Evolutionary conservation across 2,329 filamentous ascomycete species (phyloP), one percentile per base, ranked within the genome.

Genomic region (Xenoacremonium recifei): DNA sequence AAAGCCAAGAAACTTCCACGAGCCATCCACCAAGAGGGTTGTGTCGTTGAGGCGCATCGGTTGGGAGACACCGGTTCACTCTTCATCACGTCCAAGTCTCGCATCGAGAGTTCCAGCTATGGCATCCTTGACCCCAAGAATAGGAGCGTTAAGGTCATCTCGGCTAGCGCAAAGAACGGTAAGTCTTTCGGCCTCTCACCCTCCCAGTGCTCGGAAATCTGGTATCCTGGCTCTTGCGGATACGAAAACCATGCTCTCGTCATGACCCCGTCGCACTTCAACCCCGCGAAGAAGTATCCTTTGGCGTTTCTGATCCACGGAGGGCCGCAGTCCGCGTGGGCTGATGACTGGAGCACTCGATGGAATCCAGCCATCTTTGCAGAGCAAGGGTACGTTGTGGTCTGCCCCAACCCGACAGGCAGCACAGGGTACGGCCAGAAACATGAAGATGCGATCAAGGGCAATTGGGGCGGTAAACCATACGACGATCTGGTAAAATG

Each of bases 311-410:
- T 91, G 31, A 87, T 95, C 48, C 89, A 95, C 58, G 89, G 89
- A 40, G 89, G 89, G 0, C 89, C 89, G 0, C 87, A 93, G 62
- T 80, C 83, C 17, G 80, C 87, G 0, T 92, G 87, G 84, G 69
- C 65, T 21, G 85, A 93, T 57, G 72, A 76, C 20, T 95, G 89
- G 87, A 85, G 79, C 61, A 89, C 84, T 3, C 75, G 89, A 15
- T 95, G 89, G 89, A 95, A 95, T 60, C 85, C 87, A 2, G 87
- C 87, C 45, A 77, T 92, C 9, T 95, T 89, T 59, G 89, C 89
- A 4, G 89, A 95, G 62, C 87, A 92, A 66, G 89, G 89, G 34
- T 95, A 93, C 59, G 77, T 95, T 4, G 87, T 86, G 17, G 81
- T 95, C 35, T 77, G 82, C 37, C 87, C 89, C 9, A 95, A 95